Base-by-base conservation (phyloP, 805 yeast genomes). In the Priceomyces castillae region DNA sequence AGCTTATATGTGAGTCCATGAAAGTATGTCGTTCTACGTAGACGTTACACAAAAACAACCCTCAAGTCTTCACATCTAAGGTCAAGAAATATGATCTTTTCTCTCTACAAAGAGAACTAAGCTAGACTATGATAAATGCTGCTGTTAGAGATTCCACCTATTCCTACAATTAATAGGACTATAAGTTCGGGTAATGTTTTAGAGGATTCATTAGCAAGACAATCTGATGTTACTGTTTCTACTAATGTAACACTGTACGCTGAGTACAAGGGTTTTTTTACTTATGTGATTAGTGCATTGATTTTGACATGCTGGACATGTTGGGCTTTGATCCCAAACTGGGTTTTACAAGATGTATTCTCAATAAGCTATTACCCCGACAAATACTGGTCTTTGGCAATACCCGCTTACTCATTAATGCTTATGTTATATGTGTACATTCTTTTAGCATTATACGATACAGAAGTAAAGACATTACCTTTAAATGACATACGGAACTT, bases 241-340 rank as follows among this genome's bases (percentile, higher is more conserved):
- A 73, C 78, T 3, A 75, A 74, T 44, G 62, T 69, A 26, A 73
- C 82, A 0, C 77, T 79, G 40, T 76, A 78, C 52, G 79, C 84
- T 0, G 98, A 92, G 56, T 94, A 92, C 63, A 82, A 79, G 54
- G 97, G 97, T 9, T 94, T 90, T 64, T 87, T 92, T 26, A 74
- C 85, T 16, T 88, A 86, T 58, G 82, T 89, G 4, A 71, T 87
- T 0, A 76, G 85, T 12, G 74, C 83, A 0, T 63, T 81, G 1
- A 71, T 77, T 0, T 69, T 87, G 19, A 44, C 72, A 2, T 62
- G 77, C 4, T 86, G 86, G 75, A 49, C 82, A 1, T 46, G 77
- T 3, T 92, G 98, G 97, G 79, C 95, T 1, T 56, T 85, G 3
- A 56, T 81, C 0, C 97, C 97, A 0, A 77, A 78, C 30, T 48